Conservation (phyloP, 129 eudicot species). For the Tagetes patula region DNA sequence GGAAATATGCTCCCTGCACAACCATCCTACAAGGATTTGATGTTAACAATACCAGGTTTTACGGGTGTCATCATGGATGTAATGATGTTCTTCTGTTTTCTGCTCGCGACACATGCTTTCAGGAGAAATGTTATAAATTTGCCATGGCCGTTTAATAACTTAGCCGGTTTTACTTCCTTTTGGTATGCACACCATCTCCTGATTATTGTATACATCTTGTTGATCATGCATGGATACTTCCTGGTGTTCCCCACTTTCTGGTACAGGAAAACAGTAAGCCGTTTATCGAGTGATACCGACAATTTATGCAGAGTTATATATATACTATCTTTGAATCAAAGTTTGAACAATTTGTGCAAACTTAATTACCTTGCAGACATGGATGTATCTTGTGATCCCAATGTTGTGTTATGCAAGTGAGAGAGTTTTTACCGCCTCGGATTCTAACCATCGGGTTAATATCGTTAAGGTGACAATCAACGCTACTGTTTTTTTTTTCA, state of each 20-base stretch:
- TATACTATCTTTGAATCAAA: not conserved
- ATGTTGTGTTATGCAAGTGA: constrained; percentile 61
- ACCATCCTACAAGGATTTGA: constrained; percentile 61
- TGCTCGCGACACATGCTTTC: constrained; percentile 81
- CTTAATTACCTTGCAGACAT: constrained; percentile 55
- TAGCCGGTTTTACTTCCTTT: constrained; percentile 94
- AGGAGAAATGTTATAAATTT: constrained; percentile 80
- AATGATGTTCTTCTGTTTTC: constrained; percentile 71
- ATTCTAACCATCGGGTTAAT: constrained; percentile 54
- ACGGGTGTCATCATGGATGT: constrained; percentile 70
- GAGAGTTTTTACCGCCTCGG: constrained; percentile 57
- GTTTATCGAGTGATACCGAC: not conserved
- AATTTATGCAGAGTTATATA: not conserved
- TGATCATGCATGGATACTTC: constrained; percentile 82
- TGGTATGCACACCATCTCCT: constrained; percentile 98
- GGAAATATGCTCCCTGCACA: constrained; percentile 52
- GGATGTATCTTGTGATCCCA: constrained; percentile 88
- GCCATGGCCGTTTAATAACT: constrained; percentile 55
- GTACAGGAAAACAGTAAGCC: constrained; percentile 75
- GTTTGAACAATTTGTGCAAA: constrained; percentile 1
- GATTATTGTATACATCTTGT: constrained; percentile 59
- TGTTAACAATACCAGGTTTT: constrained; percentile 46
- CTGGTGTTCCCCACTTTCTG: constrained; percentile 54
- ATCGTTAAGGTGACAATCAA: constrained; percentile 57
- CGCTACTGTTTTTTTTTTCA: not conserved